A percentile compares a stretch with the other conserved stretches of the same genome.
Conservation (phyloP, 2,329 filamentous ascomycete genomes). For the Monosporascus sp. region DNA sequence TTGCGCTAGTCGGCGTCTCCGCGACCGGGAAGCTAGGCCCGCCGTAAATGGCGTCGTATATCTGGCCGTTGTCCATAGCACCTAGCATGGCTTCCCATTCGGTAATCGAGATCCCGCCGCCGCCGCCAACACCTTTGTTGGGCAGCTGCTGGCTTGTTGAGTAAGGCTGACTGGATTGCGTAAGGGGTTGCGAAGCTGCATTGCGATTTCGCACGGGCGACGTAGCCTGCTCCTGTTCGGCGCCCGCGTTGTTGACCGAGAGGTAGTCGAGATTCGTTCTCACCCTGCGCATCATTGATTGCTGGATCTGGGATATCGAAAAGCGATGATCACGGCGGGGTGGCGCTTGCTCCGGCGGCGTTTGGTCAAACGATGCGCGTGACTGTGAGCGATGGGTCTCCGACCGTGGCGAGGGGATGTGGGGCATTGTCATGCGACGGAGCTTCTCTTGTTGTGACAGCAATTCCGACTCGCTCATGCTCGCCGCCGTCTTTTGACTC, state of each 20-base stretch:
- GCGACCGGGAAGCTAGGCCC: slow-evolving; percentile 48
- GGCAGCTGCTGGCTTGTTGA: slow-evolving; percentile 25
- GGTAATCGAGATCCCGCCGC: slow-evolving; percentile 48
- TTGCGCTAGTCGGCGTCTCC: slow-evolving; percentile 37
- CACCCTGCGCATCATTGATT: slow-evolving; percentile 29
- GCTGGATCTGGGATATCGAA: slow-evolving; percentile 39
- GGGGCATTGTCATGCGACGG: slow-evolving; percentile 51
- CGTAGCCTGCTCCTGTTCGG: slow-evolving; percentile 37
- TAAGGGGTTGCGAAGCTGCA: slow-evolving; percentile 22
- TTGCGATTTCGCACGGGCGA: slow-evolving; percentile 42
- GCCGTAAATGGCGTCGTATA: slow-evolving; percentile 75
- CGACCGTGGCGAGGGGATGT: slow-evolving; percentile 25
- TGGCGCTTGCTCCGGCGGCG: slow-evolving; percentile 31
- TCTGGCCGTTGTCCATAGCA: slow-evolving; percentile 71
- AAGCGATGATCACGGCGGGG: slow-evolving; percentile 44
- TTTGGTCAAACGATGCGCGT: slow-evolving; percentile 45
- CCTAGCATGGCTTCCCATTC: slow-evolving; percentile 83
- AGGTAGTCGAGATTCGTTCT: slow-evolving; percentile 57
- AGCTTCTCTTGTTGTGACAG: slow-evolving; percentile 52
- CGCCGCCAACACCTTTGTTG: slow-evolving; percentile 30
- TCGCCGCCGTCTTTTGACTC: slow-evolving; percentile 36
- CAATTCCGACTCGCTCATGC: slow-evolving; percentile 49
- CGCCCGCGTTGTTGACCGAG: slow-evolving; percentile 41
- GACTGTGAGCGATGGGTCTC: slow-evolving; percentile 36
- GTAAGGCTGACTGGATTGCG: slow-evolving; percentile 28